Evolutionary conservation across 768 basidiomycete species (phyloP).

Genomic region (Boletus rufocinnamomeus): DNA sequence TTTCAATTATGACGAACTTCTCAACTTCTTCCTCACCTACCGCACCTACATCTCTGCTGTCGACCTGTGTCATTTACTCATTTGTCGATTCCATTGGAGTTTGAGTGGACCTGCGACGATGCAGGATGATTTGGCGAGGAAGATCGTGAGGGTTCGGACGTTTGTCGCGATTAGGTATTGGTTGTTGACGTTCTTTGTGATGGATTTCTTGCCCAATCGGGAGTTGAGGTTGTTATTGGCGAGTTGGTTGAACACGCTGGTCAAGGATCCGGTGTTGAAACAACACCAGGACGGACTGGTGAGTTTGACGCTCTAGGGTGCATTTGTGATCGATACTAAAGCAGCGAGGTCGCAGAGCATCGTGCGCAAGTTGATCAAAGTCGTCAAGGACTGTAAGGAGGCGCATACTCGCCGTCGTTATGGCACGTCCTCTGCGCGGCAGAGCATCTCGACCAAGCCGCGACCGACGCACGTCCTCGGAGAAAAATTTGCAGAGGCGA

Average conservation of each 20-base stretch:
- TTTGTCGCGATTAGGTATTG: constrained; percentile 91
- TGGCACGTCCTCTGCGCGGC: constrained; percentile 32
- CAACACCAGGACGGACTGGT: constrained; percentile 72
- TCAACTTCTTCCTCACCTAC: constrained; percentile 92
- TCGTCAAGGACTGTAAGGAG: constrained; percentile 79
- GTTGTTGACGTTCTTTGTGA: constrained; percentile 86
- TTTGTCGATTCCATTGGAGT: constrained; percentile 90
- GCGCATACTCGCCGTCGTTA: constrained; percentile 51
- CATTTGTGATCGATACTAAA: constrained; percentile 8
- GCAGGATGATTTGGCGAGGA: constrained; percentile 69
- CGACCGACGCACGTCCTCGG: constrained; percentile 53
- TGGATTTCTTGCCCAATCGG: constrained; percentile 83
- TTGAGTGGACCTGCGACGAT: constrained; percentile 39
- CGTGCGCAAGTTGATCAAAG: constrained; percentile 79
- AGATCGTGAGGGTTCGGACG: constrained; percentile 84
- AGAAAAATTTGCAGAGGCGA: constrained; percentile 65
- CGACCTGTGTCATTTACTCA: constrained; percentile 79
- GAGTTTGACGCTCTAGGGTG: constrained; percentile 31
- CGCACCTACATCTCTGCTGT: constrained; percentile 79
- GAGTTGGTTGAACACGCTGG: constrained; percentile 79
- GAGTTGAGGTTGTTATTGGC: constrained; percentile 73
- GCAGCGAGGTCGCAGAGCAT: constrained; percentile 54
- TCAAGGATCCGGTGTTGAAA: constrained; percentile 68
- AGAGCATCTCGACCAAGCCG: constrained; percentile 36
- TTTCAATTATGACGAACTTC: constrained; percentile 81